Evolutionary conservation across 148 eudicot species (phyloP), one percentile per base, ranked within the genome.

Genomic region (Vaccinium vitisidaea): DNA sequence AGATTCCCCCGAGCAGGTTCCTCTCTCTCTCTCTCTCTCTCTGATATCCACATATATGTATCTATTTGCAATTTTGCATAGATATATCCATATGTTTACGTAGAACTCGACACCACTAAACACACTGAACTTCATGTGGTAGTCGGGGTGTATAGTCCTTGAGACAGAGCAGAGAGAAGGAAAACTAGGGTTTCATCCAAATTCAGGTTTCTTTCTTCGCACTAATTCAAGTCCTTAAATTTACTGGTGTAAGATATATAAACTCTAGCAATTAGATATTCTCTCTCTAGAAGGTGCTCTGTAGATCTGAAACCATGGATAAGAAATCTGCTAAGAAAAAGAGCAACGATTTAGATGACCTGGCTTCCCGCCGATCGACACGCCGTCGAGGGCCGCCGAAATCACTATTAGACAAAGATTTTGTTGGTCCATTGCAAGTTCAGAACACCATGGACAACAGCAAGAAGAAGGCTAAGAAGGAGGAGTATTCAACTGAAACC

Each of bases 1-100:
- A 49, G 6, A 71, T 54, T 54, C 53, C 67, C 80, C 79, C 39
- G 46, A n/a, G 21, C 61, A 84, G 83, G 39, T 88, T 84, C 50
- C 76, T 4, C 70, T 23, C 32, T 65, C 14, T 59, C 65, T 18
- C 73, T 27, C 30, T 75, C 16, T 56, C 8, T 18, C 73, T 27
- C 30, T 39, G 30, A 23, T 21, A 49, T 21, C 8, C 21, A 56
- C 53, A 69, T 67, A 49, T 23, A 48, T 48, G 23, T 69, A 48
- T 5, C 25, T 13, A 46, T 48, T 49, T 19, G 49, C 36, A 32
- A 43, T 4, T 74, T 39, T 19, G 12, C 8, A 8, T 43, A 16
- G 52, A 32, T 73, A 1, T 19, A 21, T 77, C 15, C 12, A 13
- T 77, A 76, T 46, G 30, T 39, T 23, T 48, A 13, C 18, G 52